phyloP scores from a whole-genome alignment of 1,139 yeast genomes.

The Yamadazyma friedrichii region DNA sequence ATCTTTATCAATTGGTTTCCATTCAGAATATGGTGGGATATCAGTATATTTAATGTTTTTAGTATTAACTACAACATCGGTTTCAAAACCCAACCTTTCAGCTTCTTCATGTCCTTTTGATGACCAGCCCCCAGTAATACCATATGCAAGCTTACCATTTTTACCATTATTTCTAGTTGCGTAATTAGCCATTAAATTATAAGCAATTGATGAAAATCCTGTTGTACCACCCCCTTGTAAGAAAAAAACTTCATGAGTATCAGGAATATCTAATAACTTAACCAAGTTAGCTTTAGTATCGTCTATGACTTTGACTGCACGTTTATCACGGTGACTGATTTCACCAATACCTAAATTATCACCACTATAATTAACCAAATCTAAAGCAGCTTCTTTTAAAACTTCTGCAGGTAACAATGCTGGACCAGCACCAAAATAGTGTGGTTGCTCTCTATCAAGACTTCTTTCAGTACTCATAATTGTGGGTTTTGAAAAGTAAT shows the following conservation, averaged over 20 bases:
- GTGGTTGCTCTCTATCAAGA: slow-evolving; percentile 67
- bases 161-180: slow-evolving; percentile 62
- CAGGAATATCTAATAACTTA: slow-evolving; percentile 72
- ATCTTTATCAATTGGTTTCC: slow-evolving; percentile 49
- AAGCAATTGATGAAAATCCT: slow-evolving; percentile 85
- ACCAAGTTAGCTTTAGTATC: slow-evolving; percentile 67
- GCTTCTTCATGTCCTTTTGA: slow-evolving; percentile 88
- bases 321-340: slow-evolving; percentile 88
- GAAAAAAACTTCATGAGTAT: slow-evolving; percentile 89
- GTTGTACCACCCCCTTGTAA: slow-evolving; percentile 98
- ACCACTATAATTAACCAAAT: slow-evolving; percentile 66
- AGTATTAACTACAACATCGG: slow-evolving; percentile 67
- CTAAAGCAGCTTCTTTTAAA: slow-evolving; percentile 82
- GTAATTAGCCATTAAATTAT: slow-evolving; percentile 75
- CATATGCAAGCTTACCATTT: slow-evolving; percentile 80
- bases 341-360: slow-evolving; percentile 89
- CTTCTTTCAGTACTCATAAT: slow-evolving; percentile 1
- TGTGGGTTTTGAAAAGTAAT: no score
- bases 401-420: slow-evolving; percentile 85
- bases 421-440: slow-evolving; percentile 97
- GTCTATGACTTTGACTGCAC: slow-evolving; percentile 75
- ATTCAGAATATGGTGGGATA: slow-evolving; percentile 66
- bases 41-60: slow-evolving; percentile 61
- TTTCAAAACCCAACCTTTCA: slow-evolving; percentile 72
- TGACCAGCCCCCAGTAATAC: slow-evolving; percentile 93